These are phyloP conservation scores for Leccinellum albellum DNA, from an alignment of 768 basidiomycete genomes.

Conservation along the genomic window DNA sequence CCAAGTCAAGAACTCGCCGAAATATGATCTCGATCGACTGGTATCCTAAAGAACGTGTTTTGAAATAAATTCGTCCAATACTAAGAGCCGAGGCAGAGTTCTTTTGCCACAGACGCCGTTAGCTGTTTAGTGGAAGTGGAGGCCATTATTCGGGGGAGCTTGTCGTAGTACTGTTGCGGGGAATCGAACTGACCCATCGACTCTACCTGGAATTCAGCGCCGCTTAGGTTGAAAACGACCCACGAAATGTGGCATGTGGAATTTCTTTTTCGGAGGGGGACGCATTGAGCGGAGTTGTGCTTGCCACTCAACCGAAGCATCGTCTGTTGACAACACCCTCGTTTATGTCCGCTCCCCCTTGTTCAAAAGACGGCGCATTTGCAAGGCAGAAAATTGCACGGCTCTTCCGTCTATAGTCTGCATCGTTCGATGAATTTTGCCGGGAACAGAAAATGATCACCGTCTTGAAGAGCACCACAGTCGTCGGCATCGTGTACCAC, in stretches of 20 bases:
- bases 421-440: not conserved
- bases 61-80: not conserved
- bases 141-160: not conserved
- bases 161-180: not conserved
- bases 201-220: constrained; percentile 1
- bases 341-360: not conserved
- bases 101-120: not conserved
- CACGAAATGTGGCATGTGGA: constrained; percentile 9
- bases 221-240: not conserved
- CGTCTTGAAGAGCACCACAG: constrained; percentile 9
- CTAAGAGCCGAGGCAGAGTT: not conserved
- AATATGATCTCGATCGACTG: not conserved
- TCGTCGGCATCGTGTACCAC: not conserved
- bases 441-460: constrained; percentile 1
- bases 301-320: not conserved
- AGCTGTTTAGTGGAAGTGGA: not conserved
- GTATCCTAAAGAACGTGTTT: not conserved
- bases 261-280: constrained; percentile 4
- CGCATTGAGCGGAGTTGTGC: constrained; percentile 20
- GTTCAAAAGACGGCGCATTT: not conserved
- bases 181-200: not conserved
- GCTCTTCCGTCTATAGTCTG: constrained; percentile 5
- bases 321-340: not conserved
- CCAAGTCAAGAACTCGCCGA: not conserved
- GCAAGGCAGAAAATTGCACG: constrained; percentile 5